Evolutionary conservation across 306 rosid genomes (phyloP), one percentile per base, ranked within the genome.

Genomic region (Carpinus fangiana): DNA sequence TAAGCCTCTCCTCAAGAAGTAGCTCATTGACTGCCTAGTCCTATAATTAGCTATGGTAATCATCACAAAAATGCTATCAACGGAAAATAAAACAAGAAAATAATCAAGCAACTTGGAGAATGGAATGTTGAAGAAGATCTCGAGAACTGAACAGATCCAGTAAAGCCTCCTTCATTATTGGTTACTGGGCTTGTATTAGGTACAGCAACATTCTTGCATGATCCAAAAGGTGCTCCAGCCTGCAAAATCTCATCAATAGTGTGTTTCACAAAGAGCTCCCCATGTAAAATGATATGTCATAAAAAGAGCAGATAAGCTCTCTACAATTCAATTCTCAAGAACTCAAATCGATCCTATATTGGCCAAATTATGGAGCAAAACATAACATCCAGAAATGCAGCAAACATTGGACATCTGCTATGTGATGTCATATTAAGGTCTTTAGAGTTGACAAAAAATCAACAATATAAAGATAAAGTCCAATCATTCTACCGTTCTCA

Each of bases 101-200:
- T 56, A 79, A 85, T 70, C 66, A 64, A 34, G 68, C 13, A 59
- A 80, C 78, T 86, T 28, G 87, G 81, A 76, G 87, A 81, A 80
- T 54, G 82, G 75, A 76, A 76, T 4, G 84, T 79, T 11, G 92
- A 83, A 71, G 93, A 86, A 55, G 98, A 89, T 53, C 38, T 81
- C 13, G 93, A 79, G 81, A 94, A 94, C 89, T 94, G 98, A 86
- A 94, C 91, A 55, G 91, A 88, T 55, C 96, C 98, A 21, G 90
- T 90, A 84, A 92, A 91, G 87, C 94, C 87, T 81, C 97, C 97
- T 11, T 85, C 79, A 23, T 81, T 88, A 79, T 83, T 90, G 82
- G 86, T 84, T 77, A 73, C 8, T 75, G 96, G 92, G 76, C 81
- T 89, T 70, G 82, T 76, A 71, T 75, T 79, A 12, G 97, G 92